Evolutionary conservation across 805 yeast genomes (phyloP).

Genomic region (Tetrapisispora iriomotensis): DNA sequence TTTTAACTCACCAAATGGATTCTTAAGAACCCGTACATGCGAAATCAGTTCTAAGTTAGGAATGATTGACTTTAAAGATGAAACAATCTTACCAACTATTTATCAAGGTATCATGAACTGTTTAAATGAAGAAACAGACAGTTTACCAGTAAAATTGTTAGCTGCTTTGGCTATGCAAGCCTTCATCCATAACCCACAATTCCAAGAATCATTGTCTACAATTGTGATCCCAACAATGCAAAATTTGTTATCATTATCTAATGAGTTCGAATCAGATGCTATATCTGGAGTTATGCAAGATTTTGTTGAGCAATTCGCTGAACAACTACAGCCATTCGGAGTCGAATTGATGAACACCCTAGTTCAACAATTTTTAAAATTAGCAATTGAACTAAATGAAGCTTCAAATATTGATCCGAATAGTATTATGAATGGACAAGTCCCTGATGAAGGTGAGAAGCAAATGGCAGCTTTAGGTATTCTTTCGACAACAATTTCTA

Average conservation of each 20-base stretch:
- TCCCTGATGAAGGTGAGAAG: slow-evolving; percentile 49
- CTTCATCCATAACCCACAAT: slow-evolving; percentile 52
- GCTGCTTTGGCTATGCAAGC: slow-evolving; percentile 83
- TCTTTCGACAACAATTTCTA: slow-evolving; percentile 71
- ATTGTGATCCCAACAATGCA: slow-evolving; percentile 79
- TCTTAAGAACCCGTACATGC: slow-evolving; percentile 67
- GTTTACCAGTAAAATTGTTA: slow-evolving; percentile 69
- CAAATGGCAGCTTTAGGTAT: slow-evolving; percentile 76
- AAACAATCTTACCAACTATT: slow-evolving; percentile 29
- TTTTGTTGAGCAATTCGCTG: slow-evolving; percentile 80
- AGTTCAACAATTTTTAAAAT: slow-evolving; percentile 61
- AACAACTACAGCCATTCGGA: slow-evolving; percentile 86
- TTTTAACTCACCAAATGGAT: slow-evolving; percentile 49
- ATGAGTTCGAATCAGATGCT: slow-evolving; percentile 78
- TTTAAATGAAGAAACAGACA: slow-evolving; percentile 33
- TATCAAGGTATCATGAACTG: slow-evolving; percentile 38
- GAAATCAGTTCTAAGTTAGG: slow-evolving; percentile 59
- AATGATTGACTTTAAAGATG: slow-evolving; percentile 42
- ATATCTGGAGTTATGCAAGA: slow-evolving; percentile 90
- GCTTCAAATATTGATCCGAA: slow-evolving; percentile 39
- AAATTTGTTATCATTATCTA: slow-evolving; percentile 59
- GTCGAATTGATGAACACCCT: slow-evolving; percentile 53
- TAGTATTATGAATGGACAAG: slow-evolving; percentile 29
- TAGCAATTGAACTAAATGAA: slow-evolving; percentile 63
- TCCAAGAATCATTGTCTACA: slow-evolving; percentile 55